Evolutionary conservation across 2,329 filamentous ascomycete genomes (phyloP).

Genomic region (Helotiales sp.): DNA sequence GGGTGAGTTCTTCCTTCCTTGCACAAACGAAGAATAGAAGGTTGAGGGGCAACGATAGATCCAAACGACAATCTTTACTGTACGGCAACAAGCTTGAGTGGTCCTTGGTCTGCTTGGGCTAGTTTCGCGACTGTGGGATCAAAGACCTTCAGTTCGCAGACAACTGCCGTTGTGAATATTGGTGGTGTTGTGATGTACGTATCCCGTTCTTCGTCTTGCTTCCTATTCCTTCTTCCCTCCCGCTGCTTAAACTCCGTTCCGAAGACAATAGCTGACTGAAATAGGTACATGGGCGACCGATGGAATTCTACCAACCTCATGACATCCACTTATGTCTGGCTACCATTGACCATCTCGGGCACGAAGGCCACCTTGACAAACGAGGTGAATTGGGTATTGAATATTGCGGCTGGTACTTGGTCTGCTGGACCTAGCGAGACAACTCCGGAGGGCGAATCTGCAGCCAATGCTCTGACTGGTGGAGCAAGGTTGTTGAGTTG

Average conservation of each 20-base stretch:
- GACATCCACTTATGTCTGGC: slow-evolving; percentile 64
- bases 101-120: slow-evolving; percentile 62
- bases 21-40: neutral
- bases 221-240: too few relatives aligned
- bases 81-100: slow-evolving; percentile 55
- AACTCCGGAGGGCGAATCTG: slow-evolving; percentile 52
- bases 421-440: slow-evolving; percentile 45
- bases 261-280: neutral
- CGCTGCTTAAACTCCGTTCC: neutral
- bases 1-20: slow-evolving; percentile 19
- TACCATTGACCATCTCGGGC: slow-evolving; percentile 56
- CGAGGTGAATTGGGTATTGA: slow-evolving; percentile 54
- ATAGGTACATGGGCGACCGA: slow-evolving; percentile 66
- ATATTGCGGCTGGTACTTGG: slow-evolving; percentile 46
- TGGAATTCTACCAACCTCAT: slow-evolving; percentile 62
- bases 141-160: slow-evolving; percentile 60
- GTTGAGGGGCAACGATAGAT: slow-evolving; percentile 6
- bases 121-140: slow-evolving; percentile 57
- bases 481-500: slow-evolving; percentile 50
- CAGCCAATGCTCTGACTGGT: slow-evolving; percentile 40
- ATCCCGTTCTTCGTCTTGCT: neutral
- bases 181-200: slow-evolving; percentile 33
- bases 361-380: slow-evolving; percentile 52
- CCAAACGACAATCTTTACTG: slow-evolving; percentile 66
- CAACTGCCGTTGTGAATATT: slow-evolving; percentile 55